phyloP scores from a whole-genome alignment of 345 rosid species.

The Heritiera littoralis region DNA sequence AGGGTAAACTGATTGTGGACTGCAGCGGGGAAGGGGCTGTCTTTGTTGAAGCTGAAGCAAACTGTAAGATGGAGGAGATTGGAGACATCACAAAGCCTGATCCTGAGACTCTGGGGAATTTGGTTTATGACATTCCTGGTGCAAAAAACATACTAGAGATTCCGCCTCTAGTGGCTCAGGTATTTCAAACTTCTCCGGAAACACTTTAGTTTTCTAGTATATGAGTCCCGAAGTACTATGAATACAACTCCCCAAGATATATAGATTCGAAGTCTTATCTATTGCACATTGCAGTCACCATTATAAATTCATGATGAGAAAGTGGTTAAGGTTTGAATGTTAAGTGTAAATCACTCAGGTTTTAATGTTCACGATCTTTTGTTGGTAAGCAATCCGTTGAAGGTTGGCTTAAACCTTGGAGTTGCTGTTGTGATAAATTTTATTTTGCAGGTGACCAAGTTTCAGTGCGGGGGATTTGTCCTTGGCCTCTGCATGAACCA shows the following conservation, averaged over 20 bases:
- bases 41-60: slow-evolving; percentile 83
- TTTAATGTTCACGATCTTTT: neutral
- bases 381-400: neutral
- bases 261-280: neutral
- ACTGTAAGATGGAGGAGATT: slow-evolving; percentile 60
- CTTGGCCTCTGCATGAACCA: slow-evolving; percentile 78
- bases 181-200: slow-evolving; percentile 17
- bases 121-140: slow-evolving; percentile 80
- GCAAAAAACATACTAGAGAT: slow-evolving; percentile 80
- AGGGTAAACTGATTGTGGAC: slow-evolving; percentile 73
- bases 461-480: slow-evolving; percentile 76
- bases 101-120: slow-evolving; percentile 69
- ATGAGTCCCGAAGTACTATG: neutral
- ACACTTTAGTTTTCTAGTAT: neutral
- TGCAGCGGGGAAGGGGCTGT: slow-evolving; percentile 84
- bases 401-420: too few species aligned
- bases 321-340: neutral
- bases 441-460: slow-evolving; percentile 63
- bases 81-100: slow-evolving; percentile 88
- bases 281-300: neutral
- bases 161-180: slow-evolving; percentile 96
- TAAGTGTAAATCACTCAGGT: too few species aligned
- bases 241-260: too few species aligned
- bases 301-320: neutral
- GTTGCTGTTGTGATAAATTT: neutral